These are phyloP conservation scores for Colletotrichum echinochloae DNA, from an alignment of 2,329 filamentous ascomycete genomes.

Conservation along the genomic window DNA sequence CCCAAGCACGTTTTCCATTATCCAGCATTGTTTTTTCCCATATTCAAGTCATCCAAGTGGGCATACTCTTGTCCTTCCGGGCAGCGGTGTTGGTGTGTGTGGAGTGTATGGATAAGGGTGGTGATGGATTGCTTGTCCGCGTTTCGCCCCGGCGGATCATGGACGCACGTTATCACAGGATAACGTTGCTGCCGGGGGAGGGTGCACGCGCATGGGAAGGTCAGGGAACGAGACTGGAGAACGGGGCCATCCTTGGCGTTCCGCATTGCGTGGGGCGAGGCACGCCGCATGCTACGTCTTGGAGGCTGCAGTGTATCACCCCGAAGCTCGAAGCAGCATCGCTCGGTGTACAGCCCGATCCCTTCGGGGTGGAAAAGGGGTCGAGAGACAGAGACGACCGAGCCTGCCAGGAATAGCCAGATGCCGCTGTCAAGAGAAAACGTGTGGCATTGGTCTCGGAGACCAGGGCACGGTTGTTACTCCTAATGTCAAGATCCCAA, in stretches of 20 bases:
- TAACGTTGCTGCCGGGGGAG: background rate
- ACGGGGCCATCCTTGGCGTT: constrained; percentile 24
- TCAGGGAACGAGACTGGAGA: constrained; percentile 14
- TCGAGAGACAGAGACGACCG: background rate
- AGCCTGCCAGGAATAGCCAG: constrained; percentile 15
- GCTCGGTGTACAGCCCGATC: constrained; percentile 13
- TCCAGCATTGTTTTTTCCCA: background rate
- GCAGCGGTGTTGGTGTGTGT: constrained; percentile 4
- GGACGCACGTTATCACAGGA: constrained; percentile 3
- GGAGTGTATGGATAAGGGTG: background rate
- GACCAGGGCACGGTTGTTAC: constrained; percentile 29
- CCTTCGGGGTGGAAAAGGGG: background rate
- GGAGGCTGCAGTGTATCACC: constrained; percentile 30
- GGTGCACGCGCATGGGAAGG: background rate
- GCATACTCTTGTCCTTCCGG: constrained; percentile 12
- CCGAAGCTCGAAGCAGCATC: constrained; percentile 30
- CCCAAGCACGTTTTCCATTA: background rate
- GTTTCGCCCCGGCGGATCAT: constrained; percentile 24
- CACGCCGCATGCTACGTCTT: constrained; percentile 1
- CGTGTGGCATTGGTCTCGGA: constrained; percentile 18
- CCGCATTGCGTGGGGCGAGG: background rate
- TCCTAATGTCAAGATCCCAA: constrained; percentile 33
- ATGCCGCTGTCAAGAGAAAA: constrained; percentile 25
- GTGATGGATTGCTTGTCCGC: constrained; percentile 17
- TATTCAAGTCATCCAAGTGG: constrained; percentile 25